A percentile compares a stretch with the other conserved stretches of the same genome.
Conservation (phyloP, 2,329 filamentous ascomycete species). For the Ophiocordyceps robertsii region DNA sequence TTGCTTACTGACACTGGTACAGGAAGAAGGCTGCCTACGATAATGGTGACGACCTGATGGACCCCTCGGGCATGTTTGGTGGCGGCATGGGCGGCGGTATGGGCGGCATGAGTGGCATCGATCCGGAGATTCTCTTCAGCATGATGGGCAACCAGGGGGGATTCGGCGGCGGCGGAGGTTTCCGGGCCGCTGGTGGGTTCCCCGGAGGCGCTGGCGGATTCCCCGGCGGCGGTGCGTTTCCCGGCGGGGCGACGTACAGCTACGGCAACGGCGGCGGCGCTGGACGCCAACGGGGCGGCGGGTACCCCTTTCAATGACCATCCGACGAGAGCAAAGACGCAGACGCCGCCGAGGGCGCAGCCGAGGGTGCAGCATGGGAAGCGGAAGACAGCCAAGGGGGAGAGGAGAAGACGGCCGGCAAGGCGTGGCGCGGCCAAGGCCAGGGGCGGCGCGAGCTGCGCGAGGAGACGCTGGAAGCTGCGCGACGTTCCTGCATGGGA, state of each 20-base stretch:
- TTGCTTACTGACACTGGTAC: conserved; percentile 18
- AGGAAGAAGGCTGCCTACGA: conserved; percentile 86
- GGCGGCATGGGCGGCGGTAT: conserved; percentile 56
- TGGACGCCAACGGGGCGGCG: conserved; percentile 21
- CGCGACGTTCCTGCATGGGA: conserved; percentile 28
- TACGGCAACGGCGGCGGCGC: conserved; percentile 26
- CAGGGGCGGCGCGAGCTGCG: conserved; percentile 19
- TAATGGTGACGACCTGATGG: conserved; percentile 80
- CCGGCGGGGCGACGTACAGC: conserved; percentile 33
- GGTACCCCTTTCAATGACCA: conserved; percentile 36
- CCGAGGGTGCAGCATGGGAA: conserved; percentile 12
- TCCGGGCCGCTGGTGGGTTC: conserved; percentile 38
- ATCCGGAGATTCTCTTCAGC: conserved; percentile 67
- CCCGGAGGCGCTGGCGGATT: conserved; percentile 35
- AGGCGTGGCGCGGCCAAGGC: conserved; percentile 11
- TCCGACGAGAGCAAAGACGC: conserved; percentile 20
- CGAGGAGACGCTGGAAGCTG: conserved; percentile 23
- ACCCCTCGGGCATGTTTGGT: conserved; percentile 75
- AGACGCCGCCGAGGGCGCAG: conserved; percentile 19
- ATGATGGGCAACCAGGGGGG: conserved; percentile 61
- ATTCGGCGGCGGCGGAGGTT: conserved; percentile 18
- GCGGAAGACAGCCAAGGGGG: background rate
- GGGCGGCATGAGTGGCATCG: conserved; percentile 53
- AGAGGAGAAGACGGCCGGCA: background rate
- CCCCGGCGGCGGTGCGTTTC: conserved; percentile 22